These are phyloP conservation scores for Calonectria hongkongensis DNA, from an alignment of 2,329 filamentous ascomycete genomes.

Conservation along the genomic window DNA sequence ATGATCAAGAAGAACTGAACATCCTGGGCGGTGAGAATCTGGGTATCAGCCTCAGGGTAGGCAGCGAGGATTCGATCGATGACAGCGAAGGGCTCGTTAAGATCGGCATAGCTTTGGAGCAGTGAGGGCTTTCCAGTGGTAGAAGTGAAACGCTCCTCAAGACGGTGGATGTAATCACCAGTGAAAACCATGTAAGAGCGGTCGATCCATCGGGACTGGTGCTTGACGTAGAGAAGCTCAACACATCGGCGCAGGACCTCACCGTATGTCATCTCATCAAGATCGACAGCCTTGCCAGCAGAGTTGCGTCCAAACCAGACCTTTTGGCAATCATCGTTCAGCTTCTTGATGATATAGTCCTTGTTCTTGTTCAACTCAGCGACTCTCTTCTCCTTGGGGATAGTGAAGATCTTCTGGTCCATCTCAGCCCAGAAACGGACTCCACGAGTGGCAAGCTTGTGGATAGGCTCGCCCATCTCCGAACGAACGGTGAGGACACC, in stretches of 20 bases:
- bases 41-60: slow-evolving; percentile 90
- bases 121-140: slow-evolving; percentile 82
- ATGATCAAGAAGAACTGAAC: slow-evolving; percentile 97
- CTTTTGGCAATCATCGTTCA: slow-evolving; percentile 97
- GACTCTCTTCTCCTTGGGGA: slow-evolving; percentile 95
- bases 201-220: slow-evolving; percentile 94
- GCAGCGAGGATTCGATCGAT: slow-evolving; percentile 86
- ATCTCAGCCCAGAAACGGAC: slow-evolving; percentile 98
- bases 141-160: slow-evolving; percentile 96
- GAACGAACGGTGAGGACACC: slow-evolving; percentile 97
- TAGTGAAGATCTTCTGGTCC: slow-evolving; percentile 97
- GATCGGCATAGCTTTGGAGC: slow-evolving; percentile 92
- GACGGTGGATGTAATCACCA: slow-evolving; percentile 95
- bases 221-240: slow-evolving; percentile 92
- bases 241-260: slow-evolving; percentile 92
- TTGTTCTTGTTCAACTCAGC: slow-evolving; percentile 91
- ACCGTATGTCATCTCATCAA: slow-evolving; percentile 96
- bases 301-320: slow-evolving; percentile 96
- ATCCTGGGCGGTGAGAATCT: slow-evolving; percentile 98
- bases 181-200: slow-evolving; percentile 87
- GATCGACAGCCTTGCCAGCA: slow-evolving; percentile 85
- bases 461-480: slow-evolving; percentile 99
- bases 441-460: slow-evolving; percentile 98
- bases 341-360: slow-evolving; percentile 94
- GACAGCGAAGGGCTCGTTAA: slow-evolving; percentile 86